Conservation (phyloP, 2,329 filamentous ascomycete genomes). For the Cladophialophora exuberans region DNA sequence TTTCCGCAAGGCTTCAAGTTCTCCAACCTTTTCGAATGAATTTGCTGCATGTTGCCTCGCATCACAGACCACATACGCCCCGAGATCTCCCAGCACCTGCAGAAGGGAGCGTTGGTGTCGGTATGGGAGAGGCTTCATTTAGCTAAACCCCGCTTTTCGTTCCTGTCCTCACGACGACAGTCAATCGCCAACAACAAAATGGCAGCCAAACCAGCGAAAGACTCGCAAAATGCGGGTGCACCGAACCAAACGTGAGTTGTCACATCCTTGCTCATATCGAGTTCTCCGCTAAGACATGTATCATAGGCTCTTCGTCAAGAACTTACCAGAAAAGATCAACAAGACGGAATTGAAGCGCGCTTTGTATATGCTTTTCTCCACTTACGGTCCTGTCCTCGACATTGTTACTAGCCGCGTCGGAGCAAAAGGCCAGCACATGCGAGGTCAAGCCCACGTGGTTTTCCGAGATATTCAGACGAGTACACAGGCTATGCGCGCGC, state of each 20-base stretch:
- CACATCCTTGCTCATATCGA: constrained; percentile 17
- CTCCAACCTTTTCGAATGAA: neutral
- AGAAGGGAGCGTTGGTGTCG: neutral
- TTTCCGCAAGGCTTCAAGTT: constrained; percentile 4
- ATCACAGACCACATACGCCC: too few relatives aligned
- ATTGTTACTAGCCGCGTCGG: constrained; percentile 64
- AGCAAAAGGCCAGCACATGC: constrained; percentile 87
- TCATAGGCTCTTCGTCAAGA: constrained; percentile 80
- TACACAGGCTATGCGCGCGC: constrained; percentile 86
- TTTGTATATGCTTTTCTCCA: constrained; percentile 91
- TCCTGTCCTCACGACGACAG: too few relatives aligned
- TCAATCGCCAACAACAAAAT: constrained; percentile 1
- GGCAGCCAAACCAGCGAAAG: constrained; percentile 22
- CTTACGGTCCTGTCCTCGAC: constrained; percentile 89
- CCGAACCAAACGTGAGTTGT: constrained; percentile 74
- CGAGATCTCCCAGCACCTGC: too few relatives aligned
- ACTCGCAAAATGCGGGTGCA: constrained; percentile 52
- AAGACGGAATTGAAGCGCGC: constrained; percentile 85
- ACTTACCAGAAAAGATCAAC: constrained; percentile 86
- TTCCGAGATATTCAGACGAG: constrained; percentile 89
- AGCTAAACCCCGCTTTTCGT: too few relatives aligned
- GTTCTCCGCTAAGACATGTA: constrained; percentile 32
- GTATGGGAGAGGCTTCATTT: too few relatives aligned
- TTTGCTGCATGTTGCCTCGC: too few relatives aligned
- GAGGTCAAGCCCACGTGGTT: constrained; percentile 91